Percentiles rank a stretch among this genome's conserved stretches.
phyloP scores from a whole-genome alignment of 768 basidiomycete species.

The Flagelloscypha sp. region DNA sequence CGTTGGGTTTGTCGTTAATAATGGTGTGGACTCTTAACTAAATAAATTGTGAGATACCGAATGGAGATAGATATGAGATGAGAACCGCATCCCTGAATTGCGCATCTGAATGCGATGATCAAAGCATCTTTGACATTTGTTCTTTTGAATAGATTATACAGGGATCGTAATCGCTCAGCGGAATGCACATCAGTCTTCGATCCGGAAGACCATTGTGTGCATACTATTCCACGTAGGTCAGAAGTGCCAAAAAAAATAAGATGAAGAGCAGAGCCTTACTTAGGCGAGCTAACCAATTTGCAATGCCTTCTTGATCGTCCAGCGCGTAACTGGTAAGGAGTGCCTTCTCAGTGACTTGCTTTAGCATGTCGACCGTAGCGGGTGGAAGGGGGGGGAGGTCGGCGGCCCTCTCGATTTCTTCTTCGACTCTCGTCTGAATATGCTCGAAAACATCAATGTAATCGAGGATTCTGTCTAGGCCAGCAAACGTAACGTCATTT shows the following conservation, averaged over 20 bases:
- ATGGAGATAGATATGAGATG: neutral
- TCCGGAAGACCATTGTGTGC: slow-evolving; percentile 26
- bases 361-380: slow-evolving; percentile 41
- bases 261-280: slow-evolving; percentile 18
- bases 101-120: slow-evolving; percentile 50
- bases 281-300: slow-evolving; percentile 30
- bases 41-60: neutral
- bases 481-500: slow-evolving; percentile 21
- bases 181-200: slow-evolving; percentile 42
- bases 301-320: no score
- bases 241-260: neutral
- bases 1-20: slow-evolving; percentile 51
- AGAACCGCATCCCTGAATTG: slow-evolving; percentile 42
- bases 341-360: slow-evolving; percentile 46
- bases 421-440: slow-evolving; percentile 34
- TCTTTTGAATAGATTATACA: slow-evolving; percentile 57
- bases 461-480: slow-evolving; percentile 21
- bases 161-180: slow-evolving; percentile 31
- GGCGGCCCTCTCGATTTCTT: slow-evolving; percentile 50
- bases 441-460: slow-evolving; percentile 50
- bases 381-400: slow-evolving; percentile 42
- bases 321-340: no score
- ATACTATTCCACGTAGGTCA: neutral
- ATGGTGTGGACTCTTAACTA: slow-evolving; percentile 55
- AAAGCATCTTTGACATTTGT: slow-evolving; percentile 48